Evolutionary conservation across 2,329 filamentous ascomycete species (phyloP), one percentile per base, ranked within the genome.

Genomic region (Talaromyces sp.): DNA sequence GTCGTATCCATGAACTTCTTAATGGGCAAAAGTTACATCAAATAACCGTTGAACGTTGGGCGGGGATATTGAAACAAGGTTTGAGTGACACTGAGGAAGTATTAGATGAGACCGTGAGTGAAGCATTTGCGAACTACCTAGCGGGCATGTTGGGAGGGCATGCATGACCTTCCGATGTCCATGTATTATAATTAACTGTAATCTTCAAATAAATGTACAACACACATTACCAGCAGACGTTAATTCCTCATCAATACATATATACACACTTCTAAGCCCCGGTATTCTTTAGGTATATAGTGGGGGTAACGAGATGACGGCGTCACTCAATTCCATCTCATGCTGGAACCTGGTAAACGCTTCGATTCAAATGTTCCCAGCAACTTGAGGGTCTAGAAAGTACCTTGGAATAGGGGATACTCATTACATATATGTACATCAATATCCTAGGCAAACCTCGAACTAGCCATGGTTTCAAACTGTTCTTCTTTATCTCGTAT

Each of bases 1-100:
- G 40, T 20, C 64, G 54, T 10, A 57, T 72, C 17, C 68, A 72
- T 47, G 51, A 69, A 29, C 55, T 52, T 36, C 64, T 73, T 47
- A 70, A 67, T 24, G 75, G 72, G 19, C 71, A 70, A 40, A 76
- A 75, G 16, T 57, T 85, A 16, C 80, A 83, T 49, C 77, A 83
- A 45, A 75, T 84, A 17, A 57, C 64, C 11, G 46, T 58, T 24
- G 39, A 53, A 13, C 61, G 66, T 13, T 74, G 70, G 70, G 44
- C 57, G 9, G 58, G 62, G 14, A 40, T 67, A 16, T 50, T 71
- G 6, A 47, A 49, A 22, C 52, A 57, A 41, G 48, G 60, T 49
- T 42, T 64, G 45, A 36, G 41, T 56, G 50, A 52, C n/a, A 44
- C 30, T 41, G 27, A 61, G 42, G 45, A 51, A 47, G 37, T 56